Evolutionary conservation across 305 asterid species (phyloP), one percentile per base, ranked within the genome.

Genomic region (Caryopteris hybrid): DNA sequence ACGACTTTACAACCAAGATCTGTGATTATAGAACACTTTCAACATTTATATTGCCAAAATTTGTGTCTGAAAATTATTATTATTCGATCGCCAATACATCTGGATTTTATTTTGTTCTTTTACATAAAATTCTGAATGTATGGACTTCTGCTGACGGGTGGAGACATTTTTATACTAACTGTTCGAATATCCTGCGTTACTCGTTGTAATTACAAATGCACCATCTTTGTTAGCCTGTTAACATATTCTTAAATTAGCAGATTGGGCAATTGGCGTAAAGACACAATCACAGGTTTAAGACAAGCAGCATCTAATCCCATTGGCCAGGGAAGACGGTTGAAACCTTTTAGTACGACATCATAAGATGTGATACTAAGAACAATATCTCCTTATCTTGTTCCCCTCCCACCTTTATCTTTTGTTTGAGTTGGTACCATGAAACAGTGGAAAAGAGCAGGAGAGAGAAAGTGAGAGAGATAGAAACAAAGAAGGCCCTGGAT

Each of bases 381-480:
- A 79, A 83, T 71, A 77, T 80, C 78, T 76, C 73, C 42, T 52
- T 72, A 70, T 65, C 56, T 61, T 72, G 61, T 61, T 36, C 70
- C 74, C 58, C 68, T 42, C 48, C 61, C 57, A n/a, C 75, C 79
- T 81, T 69, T 72, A 66, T 65, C 88, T 76, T 84, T 87, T 78
- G 23, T 36, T 38, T 11, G 48, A 61, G 56, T 64, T 62, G 52
- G 78, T 86, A 79, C 85, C 51, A 79, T 77, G 84, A 73, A 58
- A 71, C 83, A 80, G 84, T 66, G 36, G 55, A 74, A 54, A 43
- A 42, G 70, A 68, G 72, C 11, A 42, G 7, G 66, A 52, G 43
- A 42, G 73, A 68, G 53, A 8, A 14, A 55, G 61, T 55, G 41
- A 36, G 8, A 36, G 41, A 65, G 27, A 73, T 39, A 31, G 18